Evolutionary conservation across 1,139 yeast species (phyloP), one percentile per base, ranked within the genome.

Genomic region (Sugiyamaella xylanicola): DNA sequence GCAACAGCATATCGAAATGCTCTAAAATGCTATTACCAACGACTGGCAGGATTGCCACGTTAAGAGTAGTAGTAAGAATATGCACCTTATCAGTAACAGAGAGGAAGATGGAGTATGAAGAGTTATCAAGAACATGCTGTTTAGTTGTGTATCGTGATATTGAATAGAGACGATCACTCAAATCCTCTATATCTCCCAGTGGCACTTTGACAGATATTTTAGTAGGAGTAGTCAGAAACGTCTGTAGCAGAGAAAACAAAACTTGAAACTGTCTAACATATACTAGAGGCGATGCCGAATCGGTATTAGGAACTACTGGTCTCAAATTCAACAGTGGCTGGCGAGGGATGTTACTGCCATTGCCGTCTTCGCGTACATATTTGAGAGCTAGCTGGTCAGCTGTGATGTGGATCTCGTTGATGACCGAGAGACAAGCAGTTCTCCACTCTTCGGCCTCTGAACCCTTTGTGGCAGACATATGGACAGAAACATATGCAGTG

Each of bases 401-500:
- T 2, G 64, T 56, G 9, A 36, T 32, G 39, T 69, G 70, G 7
- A 68, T 54, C 42, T 68, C 71, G 4, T 59, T 56, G 13, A 70
- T 56, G 4, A 61, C 59, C 15, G 60, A 51, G 16, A 56, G 15
- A 13, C 65, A 48, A 4, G 63, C 59, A 8, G 63, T 49, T 51
- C 65, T 63, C 72, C 77, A 65, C 63, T 74, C 66, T 69, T 74
- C 66, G 5, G 67, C 65, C 27, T 75, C 77, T 27, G 67, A 63
- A 5, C 74, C 71, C 75, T 71, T 83, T 71, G 72, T 74, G 65
- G 78, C 87, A 63, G 80, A 80, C 76, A 75, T 77, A 73, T 89
- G 87, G 58, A 87, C 74, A 40, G 81, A 74, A 1, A 89, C 92
- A 63, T 78, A 80, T 0, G 83, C 78, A 36, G 75, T 73, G 61